These are phyloP conservation scores for Fusarium xyrophilum DNA, from an alignment of 2,329 filamentous ascomycete genomes.

Conservation along the genomic window DNA sequence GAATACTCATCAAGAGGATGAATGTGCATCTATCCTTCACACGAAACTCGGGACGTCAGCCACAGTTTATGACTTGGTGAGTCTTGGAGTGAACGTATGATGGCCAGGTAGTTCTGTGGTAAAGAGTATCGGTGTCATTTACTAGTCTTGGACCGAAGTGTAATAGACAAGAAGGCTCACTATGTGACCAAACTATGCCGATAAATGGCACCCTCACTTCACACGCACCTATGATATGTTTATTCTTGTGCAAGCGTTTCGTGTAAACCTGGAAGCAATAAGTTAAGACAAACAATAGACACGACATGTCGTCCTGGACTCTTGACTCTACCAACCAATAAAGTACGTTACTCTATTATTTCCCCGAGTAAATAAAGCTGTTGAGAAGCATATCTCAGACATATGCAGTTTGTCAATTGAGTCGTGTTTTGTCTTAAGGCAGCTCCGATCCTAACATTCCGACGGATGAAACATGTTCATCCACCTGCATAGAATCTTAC, in stretches of 20 bases:
- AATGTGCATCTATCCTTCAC: not conserved
- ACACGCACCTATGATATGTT: accelerated
- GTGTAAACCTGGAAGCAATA: not conserved
- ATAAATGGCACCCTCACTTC: accelerated
- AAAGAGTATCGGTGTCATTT: no score
- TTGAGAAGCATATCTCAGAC: not conserved
- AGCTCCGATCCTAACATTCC: not conserved
- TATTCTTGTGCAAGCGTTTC: no score
- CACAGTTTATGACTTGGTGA: not conserved
- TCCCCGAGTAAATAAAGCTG: not conserved
- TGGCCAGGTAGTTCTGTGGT: not conserved
- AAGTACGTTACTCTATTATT: not conserved
- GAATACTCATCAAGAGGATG: not conserved
- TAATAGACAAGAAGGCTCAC: not conserved
- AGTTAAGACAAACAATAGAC: not conserved
- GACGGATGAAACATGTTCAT: not conserved
- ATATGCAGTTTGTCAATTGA: not conserved
- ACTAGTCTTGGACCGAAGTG: not conserved
- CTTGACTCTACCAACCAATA: not conserved
- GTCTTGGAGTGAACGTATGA: not conserved
- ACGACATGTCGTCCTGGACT: not conserved
- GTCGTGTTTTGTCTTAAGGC: not conserved
- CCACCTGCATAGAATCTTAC: not conserved
- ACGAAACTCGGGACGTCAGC: accelerated
- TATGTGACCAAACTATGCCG: not conserved